phyloP scores from a whole-genome alignment of 2,329 filamentous ascomycete species.

The Akanthomyces dipterigenus region DNA sequence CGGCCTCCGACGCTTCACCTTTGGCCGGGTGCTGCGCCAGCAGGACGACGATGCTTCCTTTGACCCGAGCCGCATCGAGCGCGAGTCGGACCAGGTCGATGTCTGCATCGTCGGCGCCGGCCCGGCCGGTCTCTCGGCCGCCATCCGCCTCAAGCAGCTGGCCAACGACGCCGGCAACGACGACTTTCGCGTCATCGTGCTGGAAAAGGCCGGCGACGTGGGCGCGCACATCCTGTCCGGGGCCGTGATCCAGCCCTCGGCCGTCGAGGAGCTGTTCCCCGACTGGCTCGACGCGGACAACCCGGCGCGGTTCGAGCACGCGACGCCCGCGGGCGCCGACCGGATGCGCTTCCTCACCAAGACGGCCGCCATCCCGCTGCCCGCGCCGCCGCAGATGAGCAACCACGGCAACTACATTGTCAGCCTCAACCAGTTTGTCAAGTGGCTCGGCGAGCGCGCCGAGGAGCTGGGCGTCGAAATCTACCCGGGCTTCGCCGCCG shows the following conservation, averaged over 20 bases:
- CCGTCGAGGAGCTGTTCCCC: slow-evolving; percentile 83
- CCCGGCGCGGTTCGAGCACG: slow-evolving; percentile 77
- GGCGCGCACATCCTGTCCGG: slow-evolving; percentile 94
- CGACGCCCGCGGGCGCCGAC: slow-evolving; percentile 75
- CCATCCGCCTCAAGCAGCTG: slow-evolving; percentile 90
- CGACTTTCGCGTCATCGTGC: slow-evolving; percentile 83
- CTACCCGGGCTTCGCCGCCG: slow-evolving; percentile 91
- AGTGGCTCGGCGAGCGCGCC: slow-evolving; percentile 94
- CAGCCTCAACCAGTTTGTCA: slow-evolving; percentile 87
- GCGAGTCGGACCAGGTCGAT: slow-evolving; percentile 89
- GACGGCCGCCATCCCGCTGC: slow-evolving; percentile 68
- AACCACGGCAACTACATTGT: slow-evolving; percentile 98
- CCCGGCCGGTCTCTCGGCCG: slow-evolving; percentile 87
- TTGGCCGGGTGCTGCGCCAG: slow-evolving; percentile 21
- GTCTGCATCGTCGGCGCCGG: slow-evolving; percentile 95
- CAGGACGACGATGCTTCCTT: slow-evolving; percentile 46
- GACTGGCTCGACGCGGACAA: slow-evolving; percentile 91
- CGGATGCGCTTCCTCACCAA: slow-evolving; percentile 93
- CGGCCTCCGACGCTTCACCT: slow-evolving; percentile 31
- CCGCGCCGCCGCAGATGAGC: slow-evolving; percentile 92
- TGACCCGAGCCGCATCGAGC: slow-evolving; percentile 63
- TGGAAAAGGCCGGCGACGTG: slow-evolving; percentile 93
- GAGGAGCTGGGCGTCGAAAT: slow-evolving; percentile 95
- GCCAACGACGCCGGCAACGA: slow-evolving; percentile 93
- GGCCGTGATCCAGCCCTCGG: slow-evolving; percentile 85